Base-by-base conservation (phyloP, 371 early-diverging fungal species). In the Conidiobolus incongruus region DNA sequence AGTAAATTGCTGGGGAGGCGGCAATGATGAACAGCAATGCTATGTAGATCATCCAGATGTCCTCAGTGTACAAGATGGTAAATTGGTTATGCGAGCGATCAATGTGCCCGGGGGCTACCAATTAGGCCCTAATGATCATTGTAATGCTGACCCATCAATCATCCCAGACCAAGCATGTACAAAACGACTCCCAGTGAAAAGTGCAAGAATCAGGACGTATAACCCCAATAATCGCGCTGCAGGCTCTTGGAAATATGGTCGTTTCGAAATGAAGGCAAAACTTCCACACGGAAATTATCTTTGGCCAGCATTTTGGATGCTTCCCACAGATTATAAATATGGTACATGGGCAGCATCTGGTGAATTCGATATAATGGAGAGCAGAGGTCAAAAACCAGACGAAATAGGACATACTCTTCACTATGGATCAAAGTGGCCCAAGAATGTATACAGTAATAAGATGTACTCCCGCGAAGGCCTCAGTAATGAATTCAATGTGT, bases 281-380 rank as follows among this genome's bases (percentile, higher is more conserved):
- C 44, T 77, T 42, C 77, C 80, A 1, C 50, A 29, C 22, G 77
- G 77, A 19, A 71, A 73, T 47, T 73, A 70, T 68, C 45, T 75
- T 26, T 78, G 74, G 73, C 43, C 44, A n/a, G 28, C 67, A 5
- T 67, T 75, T 38, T 73, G 73, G 73, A 57, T 79, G 67, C 37
- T 79, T 44, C 80, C 77, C 15, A 68, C 56, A 31, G 47, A 72
- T 49, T 59, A 64, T 29, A 54, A 56, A 4, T 79, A 77, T 47
- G 80, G 77, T 19, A 38, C 47, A 22, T 79, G 80, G 80, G 76
- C 80, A 20, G 71, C 74, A 1, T 66, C 68, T 44, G 73, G 77
- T 52, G 68, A 67, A 52, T 54, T 59, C 22, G 55, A 60, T 48
- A 35, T 57, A 22, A 50, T 54, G 49, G 75, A 79, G 57, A 55